Evolutionary conservation across 305 asterid genomes (phyloP), one percentile per base, ranked within the genome.

Genomic region (Fraxinus ornus): DNA sequence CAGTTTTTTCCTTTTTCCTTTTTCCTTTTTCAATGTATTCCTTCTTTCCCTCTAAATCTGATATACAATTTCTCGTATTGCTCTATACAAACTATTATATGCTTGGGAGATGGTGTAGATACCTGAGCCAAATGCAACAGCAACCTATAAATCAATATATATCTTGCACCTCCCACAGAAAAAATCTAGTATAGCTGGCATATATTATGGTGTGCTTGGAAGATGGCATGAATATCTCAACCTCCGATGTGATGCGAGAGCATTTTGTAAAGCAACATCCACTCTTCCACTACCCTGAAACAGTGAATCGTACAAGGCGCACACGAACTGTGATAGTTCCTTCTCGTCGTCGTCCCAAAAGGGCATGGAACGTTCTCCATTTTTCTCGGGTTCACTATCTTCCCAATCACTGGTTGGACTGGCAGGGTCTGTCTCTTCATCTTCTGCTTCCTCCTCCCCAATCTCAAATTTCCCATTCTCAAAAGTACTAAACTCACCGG

Each of bases 401-500:
- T 96, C 99, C 99, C 99, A 96, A 76, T 96, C 99, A 80, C 98
- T 94, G n/a, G 79, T 86, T 33, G 98, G 97, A 80, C 97, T 91
- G 55, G 87, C 22, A 37, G 95, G 94, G 77, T 90, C 98, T 2
- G 83, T 66, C n/a, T 93, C 95, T 28, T 94, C 97, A 21, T 90
- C 98, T 74, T 94, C 97, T 78, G 84, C 95, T 73, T 94, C 99
- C 83, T 95, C 99, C 55, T 89, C 97, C 32, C 98, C 99, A 6
- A 97, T 92, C 90, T 97, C 99, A 87, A 97, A 94, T 86, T 88
- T 94, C 5, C 97, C 98, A 36, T 91, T 91, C 86, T 93, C 98
- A 10, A 88, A 83, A 75, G 82, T 90, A 76, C 91, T 93, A 79
- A 92, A 91, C 79, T 94, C 98, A 22, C 93, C 94, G 1, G 98